A percentile compares a stretch with the other conserved stretches of the same genome.
Evolutionary conservation across 139 green algal species (phyloP).

Genomic region (Auxenochlorella pyrenoidosa): DNA sequence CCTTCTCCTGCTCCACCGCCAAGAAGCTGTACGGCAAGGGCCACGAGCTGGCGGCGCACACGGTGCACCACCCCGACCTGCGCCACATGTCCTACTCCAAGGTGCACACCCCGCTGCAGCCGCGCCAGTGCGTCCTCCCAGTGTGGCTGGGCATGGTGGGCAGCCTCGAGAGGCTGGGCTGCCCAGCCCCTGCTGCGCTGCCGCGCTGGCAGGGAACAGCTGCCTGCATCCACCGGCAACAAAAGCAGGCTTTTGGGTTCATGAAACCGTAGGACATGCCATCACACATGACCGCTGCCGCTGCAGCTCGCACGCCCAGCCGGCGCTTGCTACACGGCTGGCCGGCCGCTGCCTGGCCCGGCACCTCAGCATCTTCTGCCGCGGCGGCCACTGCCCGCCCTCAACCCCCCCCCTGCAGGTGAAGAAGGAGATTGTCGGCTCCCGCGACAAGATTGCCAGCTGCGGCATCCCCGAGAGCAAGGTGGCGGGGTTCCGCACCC

Average conservation of each 20-base stretch:
- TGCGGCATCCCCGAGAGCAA: slow-evolving; percentile 28
- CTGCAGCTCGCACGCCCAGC: not conserved
- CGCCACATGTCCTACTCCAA: not conserved
- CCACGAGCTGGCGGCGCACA: slow-evolving; percentile 38
- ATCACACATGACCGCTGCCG: no score
- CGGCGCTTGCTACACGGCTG: no score
- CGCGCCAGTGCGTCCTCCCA: no score
- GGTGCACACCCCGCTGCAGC: not conserved
- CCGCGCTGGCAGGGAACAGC: no score
- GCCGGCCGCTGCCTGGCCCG: no score
- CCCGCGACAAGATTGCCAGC: slow-evolving; percentile 1
- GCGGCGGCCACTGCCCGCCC: not conserved
- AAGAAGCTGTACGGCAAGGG: not conserved
- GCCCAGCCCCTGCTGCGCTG: no score
- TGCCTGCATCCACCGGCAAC: no score
- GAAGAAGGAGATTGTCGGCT: slow-evolving; percentile 25
- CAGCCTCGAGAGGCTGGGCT: no score
- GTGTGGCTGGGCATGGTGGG: no score
- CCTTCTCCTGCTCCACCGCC: not conserved
- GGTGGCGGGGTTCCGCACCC: slow-evolving; percentile 35
- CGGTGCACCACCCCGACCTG: slow-evolving; percentile 14
- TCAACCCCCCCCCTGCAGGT: not conserved
- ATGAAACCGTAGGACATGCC: no score
- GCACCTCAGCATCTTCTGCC: no score
- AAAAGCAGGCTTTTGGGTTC: no score